These are phyloP conservation scores for Apiotrichum sp. DNA, from an alignment of 1,284 basidiomycete species.

Conservation along the genomic window DNA sequence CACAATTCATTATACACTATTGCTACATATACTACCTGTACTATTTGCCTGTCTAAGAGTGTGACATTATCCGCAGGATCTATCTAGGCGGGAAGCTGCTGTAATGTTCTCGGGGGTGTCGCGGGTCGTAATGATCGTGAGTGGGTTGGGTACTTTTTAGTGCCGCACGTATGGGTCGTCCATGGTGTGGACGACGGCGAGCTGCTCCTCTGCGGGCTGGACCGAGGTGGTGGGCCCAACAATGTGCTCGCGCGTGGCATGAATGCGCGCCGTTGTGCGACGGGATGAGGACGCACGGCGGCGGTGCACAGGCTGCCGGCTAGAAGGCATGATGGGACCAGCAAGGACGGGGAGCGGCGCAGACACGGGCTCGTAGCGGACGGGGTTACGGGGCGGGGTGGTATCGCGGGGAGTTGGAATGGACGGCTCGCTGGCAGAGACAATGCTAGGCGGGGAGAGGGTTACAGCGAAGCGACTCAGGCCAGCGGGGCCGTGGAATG, in stretches of 20 bases:
- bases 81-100: too few relatives aligned
- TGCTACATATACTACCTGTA: too few relatives aligned
- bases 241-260: conserved; percentile 14
- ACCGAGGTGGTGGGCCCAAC: background rate
- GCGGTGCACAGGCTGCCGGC: background rate
- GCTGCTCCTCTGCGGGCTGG: background rate
- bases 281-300: conserved; percentile 9
- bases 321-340: background rate
- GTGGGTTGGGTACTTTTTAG: too few relatives aligned
- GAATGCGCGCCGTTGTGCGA: conserved; percentile 3
- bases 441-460: background rate
- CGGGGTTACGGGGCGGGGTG: conserved; percentile 12
- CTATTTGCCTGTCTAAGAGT: too few relatives aligned
- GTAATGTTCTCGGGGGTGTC: too few relatives aligned
- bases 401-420: conserved; percentile 34
- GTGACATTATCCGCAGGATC: too few relatives aligned
- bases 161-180: background rate
- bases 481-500: conserved; percentile 1
- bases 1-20: too few relatives aligned
- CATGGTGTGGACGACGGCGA: background rate
- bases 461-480: background rate
- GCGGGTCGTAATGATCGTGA: too few relatives aligned
- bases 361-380: conserved; percentile 1
- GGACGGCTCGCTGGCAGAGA: conserved; percentile 29
- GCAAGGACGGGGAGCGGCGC: background rate